Evolutionary conservation across 306 rosid genomes (phyloP).

Genomic region (Prunus mume): DNA sequence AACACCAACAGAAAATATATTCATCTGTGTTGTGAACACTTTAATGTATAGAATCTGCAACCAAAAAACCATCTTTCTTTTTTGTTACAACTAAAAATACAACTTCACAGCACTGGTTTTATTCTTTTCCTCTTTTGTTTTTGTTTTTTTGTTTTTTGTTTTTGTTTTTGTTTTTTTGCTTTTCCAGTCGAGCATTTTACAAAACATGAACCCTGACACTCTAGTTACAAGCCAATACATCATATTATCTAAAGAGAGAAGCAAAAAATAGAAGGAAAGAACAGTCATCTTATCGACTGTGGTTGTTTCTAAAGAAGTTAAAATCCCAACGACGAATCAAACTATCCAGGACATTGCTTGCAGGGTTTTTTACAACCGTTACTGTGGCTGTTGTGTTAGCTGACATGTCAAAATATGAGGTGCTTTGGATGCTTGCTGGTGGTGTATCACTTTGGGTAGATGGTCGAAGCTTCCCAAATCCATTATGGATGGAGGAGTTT

Average conservation of each 20-base stretch:
- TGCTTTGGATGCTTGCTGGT: slow-evolving; percentile 39
- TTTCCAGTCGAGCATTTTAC: slow-evolving; percentile 38
- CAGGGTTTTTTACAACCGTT: slow-evolving; percentile 65
- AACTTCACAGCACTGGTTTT: slow-evolving; percentile 12
- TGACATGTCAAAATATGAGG: slow-evolving; percentile 74
- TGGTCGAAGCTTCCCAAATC: slow-evolving; percentile 40
- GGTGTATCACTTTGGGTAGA: slow-evolving; percentile 36
- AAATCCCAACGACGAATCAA: slow-evolving; percentile 91
- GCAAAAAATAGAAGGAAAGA: not conserved
- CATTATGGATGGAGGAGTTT: slow-evolving; percentile 29
- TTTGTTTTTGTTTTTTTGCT: not conserved
- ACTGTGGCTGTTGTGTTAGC: slow-evolving; percentile 79
- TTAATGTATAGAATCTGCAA: not conserved
- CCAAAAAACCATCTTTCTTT: not conserved
- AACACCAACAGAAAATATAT: not conserved
- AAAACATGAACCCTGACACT: slow-evolving; percentile 28
- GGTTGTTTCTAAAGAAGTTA: slow-evolving; percentile 67
- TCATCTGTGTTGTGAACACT: not conserved
- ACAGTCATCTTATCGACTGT: slow-evolving; percentile 38
- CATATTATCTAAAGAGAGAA: slow-evolving; percentile 11
- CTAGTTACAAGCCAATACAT: slow-evolving; percentile 36
- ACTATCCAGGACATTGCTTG: slow-evolving; percentile 65
- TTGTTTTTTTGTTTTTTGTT: too few relatives aligned
- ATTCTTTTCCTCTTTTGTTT: not conserved
- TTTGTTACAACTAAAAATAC: not conserved